A percentile compares a stretch with the other conserved stretches of the same genome.
Evolutionary conservation across 805 yeast genomes (phyloP).

Genomic region (Kodamaea jinghongensis): DNA sequence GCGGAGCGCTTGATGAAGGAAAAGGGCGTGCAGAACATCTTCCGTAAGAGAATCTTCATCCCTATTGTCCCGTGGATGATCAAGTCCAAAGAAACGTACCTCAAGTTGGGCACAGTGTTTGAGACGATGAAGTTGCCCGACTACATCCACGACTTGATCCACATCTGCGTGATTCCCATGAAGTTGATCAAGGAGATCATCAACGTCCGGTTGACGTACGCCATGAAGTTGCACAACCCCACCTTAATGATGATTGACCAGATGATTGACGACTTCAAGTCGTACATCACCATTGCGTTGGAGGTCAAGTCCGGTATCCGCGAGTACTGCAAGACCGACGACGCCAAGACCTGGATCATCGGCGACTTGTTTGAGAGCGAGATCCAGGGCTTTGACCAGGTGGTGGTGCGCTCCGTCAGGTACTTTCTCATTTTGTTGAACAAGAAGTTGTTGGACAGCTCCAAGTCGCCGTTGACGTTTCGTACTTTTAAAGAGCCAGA

Average conservation of each 20-base stretch:
- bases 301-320: slow-evolving; percentile 67
- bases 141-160: slow-evolving; percentile 60
- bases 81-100: slow-evolving; percentile 72
- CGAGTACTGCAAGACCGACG: slow-evolving; percentile 54
- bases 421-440: slow-evolving; percentile 70
- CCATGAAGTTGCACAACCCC: slow-evolving; percentile 74
- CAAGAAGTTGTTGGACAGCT: slow-evolving; percentile 74
- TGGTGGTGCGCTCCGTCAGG: slow-evolving; percentile 69
- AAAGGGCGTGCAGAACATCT: slow-evolving; percentile 68
- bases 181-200: slow-evolving; percentile 77
- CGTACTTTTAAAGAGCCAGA: slow-evolving; percentile 91
- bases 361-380: slow-evolving; percentile 60
- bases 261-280: slow-evolving; percentile 79
- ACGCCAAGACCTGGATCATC: slow-evolving; percentile 66
- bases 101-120: slow-evolving; percentile 59
- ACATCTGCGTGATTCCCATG: slow-evolving; percentile 72
- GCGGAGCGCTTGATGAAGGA: slow-evolving; percentile 84
- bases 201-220: slow-evolving; percentile 68
- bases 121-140: slow-evolving; percentile 72
- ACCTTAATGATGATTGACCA: slow-evolving; percentile 97
- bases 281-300: slow-evolving; percentile 71
- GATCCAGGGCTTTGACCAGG: slow-evolving; percentile 51
- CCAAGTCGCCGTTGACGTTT: slow-evolving; percentile 59
- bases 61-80: slow-evolving; percentile 78
- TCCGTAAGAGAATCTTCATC: slow-evolving; percentile 63